These are phyloP conservation scores for Syncephalastrum sp. DNA, from an alignment of 371 early-diverging fungal species.

Conservation along the genomic window DNA sequence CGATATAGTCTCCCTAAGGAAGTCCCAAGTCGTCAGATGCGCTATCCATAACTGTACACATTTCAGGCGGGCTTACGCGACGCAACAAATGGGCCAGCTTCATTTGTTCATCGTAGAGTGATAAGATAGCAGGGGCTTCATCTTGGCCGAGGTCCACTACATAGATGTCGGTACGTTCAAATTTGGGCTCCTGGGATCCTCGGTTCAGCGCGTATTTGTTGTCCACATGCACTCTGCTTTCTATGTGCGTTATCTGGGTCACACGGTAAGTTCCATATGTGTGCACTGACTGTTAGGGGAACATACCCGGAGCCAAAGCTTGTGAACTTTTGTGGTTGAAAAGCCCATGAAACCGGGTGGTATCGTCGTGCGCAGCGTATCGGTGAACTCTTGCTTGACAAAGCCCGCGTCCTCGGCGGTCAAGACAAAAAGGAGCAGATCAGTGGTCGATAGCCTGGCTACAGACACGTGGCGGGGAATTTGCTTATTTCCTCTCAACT, in stretches of 20 bases:
- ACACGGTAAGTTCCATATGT: neutral
- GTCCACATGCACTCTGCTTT: constrained; percentile 20
- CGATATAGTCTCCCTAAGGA: constrained; percentile 38
- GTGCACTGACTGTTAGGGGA: neutral
- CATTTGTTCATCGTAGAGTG: constrained; percentile 34
- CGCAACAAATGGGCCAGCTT: constrained; percentile 22
- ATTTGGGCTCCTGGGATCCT: constrained; percentile 9
- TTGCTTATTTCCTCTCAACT: neutral
- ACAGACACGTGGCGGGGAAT: no score
- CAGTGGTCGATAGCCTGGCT: constrained; percentile 29
- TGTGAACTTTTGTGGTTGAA: constrained; percentile 1
- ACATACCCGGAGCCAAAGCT: constrained; percentile 36
- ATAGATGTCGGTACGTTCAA: constrained; percentile 26
- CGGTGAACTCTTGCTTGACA: constrained; percentile 24
- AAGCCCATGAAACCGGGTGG: constrained; percentile 4
- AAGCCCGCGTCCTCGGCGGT: constrained; percentile 23
- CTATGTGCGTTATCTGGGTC: constrained; percentile 31
- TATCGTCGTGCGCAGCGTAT: constrained; percentile 11
- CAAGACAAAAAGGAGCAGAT: constrained; percentile 30
- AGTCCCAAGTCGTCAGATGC: neutral
- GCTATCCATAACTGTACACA: neutral
- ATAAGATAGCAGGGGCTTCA: constrained; percentile 23
- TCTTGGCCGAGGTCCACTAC: constrained; percentile 36
- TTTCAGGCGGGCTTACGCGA: constrained; percentile 12
- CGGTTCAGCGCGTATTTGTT: constrained; percentile 3